Evolutionary conservation across 768 basidiomycete species (phyloP), one percentile per base, ranked within the genome.

Genomic region (Lepiota subincarnata): DNA sequence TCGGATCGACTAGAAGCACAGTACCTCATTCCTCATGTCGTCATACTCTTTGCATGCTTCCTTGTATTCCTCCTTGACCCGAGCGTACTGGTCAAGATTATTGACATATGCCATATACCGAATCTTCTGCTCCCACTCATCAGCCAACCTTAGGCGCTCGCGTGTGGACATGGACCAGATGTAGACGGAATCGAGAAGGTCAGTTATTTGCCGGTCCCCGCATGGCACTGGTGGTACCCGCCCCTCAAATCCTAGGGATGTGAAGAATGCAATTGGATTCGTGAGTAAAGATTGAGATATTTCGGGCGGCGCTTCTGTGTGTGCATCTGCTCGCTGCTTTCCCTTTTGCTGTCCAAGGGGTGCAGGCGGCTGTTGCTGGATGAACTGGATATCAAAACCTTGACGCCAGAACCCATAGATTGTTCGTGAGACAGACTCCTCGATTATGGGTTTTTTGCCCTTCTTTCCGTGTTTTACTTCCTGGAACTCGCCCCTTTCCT

Each of bases 1-100:
- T 12, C n/a, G 16, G 28, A 14, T 20, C 16, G 24, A 43, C 5
- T 31, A 18, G 13, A 22, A 47, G 8, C 14, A 61, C 73, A 10
- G n/a, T 48, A 86, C 87, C 71, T 86, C 78, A 56, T 84, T 73
- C 50, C 70, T 75, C n/a, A 75, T 77, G 18, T 76, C 72, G 11
- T 73, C 69, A 51, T 79, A 73, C 31, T 67, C 65, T 40, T 65
- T 60, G 14, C 76, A 71, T 0, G 75, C 63, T 0, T 59, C 50
- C 3, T 59, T 58, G 53, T 75, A 68, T 40, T 57, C 59, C 2
- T 57, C 51, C 12, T 68, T 62, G 16, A 76, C 66, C 13, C 59
- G 55, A n/a, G 75, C 63, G 43, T 84, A 87, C 16, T 82, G 76
- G 4, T 58, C 55, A 5, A 68, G 37, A 2, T 66, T 62, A 19